Base-by-base conservation (phyloP, 2,329 filamentous ascomycete genomes). In the Aspergillus ochraceus region DNA sequence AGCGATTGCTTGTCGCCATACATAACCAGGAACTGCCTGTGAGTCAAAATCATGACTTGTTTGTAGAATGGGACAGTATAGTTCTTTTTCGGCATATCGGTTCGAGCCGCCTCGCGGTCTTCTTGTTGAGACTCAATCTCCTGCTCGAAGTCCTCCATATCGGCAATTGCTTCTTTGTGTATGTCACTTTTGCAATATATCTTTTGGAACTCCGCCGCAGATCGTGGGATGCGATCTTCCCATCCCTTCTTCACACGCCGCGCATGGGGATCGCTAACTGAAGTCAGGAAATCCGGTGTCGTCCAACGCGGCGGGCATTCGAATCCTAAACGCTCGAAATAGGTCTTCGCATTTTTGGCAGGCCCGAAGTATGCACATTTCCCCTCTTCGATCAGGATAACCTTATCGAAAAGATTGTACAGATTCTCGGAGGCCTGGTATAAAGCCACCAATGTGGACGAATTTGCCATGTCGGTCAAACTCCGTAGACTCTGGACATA, bases 261-360 rank as follows among this genome's bases (percentile, higher is more conserved):
- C 60, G 88, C 87, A 57, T 86, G 79, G 1, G 82, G 77, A 49
- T 85, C 84, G 8, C 87, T 91, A 68, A 93, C 87, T 2, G 88
- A 91, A 0, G 90, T 93, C 36, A 93, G 76, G 74, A 93, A 94
- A 71, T 94, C 90, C 4, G 86, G 87, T 0, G 88, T 88, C 0
- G 89, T 92, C 83, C 88, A 86, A 14, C 90, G 83, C 22, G 86
- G 82, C 0, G 90, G 89, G 68, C 89, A 91, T 17, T 85, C 80
- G 66, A 92, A 93, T 0, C 90, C 90, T 39, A 92, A 79, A n/a
- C 84, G 77, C 52, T 87, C 75, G 64, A 93, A 92, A 70, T 90
- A 93, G 29, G 81, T 74, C 69, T 85, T 89, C 1, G 90, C 90
- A 1, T 84, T 77, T 4, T 84, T 81, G 0, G 85, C 81, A 0